Base-by-base conservation (phyloP, 352 stramenopile genomes). In the Pythium brassicae region DNA sequence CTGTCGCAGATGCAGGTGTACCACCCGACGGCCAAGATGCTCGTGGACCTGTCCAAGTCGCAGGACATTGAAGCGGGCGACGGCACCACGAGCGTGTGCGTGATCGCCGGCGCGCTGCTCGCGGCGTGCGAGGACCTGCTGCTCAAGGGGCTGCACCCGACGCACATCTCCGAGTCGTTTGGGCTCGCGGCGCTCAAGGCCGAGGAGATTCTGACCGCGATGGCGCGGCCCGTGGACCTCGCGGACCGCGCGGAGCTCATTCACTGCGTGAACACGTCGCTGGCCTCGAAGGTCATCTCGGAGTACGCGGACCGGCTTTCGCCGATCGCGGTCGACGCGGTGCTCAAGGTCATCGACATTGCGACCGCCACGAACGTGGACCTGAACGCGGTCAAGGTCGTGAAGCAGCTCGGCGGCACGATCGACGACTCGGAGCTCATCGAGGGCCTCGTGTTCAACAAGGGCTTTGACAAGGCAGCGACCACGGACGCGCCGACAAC, bases 371-470 rank as follows among this genome's bases (percentile, higher is more conserved):
- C 80, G 2, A 99, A 98, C 70, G 96, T 99, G 27, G 97, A 99
- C 78, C 77, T 99, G 48, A 91, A 97, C 62, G 86, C 97, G 50
- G 98, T 99, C 66, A 95, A 98, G 53, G 96, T 99, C 65, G 97
- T 99, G 11, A 96, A 98, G 79, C 96, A 99, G 77, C 70, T 99
- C 8, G 97, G 97, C 53, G 97, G 97, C 44, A 99, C 97, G 12
- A 98, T 99, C 55, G 97, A 99, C 71, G 97, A 99, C 81, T 99
- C 96, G 50, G 96, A 99, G 72, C 83, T 99, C 29, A 92, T 99
- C 15, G 59, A 95, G 15, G 97, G 97, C 14, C 80, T 99, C 2
- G 97, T 99, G 23, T 98, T 99, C 73, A 95, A 96, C 71, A 99
- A 99, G 76, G 85, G 83, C 42, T 94, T 94, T 56, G 77, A 94